These are phyloP conservation scores for Fusarium abutilonis DNA, from an alignment of 2,329 filamentous ascomycete species.

Conservation along the genomic window DNA sequence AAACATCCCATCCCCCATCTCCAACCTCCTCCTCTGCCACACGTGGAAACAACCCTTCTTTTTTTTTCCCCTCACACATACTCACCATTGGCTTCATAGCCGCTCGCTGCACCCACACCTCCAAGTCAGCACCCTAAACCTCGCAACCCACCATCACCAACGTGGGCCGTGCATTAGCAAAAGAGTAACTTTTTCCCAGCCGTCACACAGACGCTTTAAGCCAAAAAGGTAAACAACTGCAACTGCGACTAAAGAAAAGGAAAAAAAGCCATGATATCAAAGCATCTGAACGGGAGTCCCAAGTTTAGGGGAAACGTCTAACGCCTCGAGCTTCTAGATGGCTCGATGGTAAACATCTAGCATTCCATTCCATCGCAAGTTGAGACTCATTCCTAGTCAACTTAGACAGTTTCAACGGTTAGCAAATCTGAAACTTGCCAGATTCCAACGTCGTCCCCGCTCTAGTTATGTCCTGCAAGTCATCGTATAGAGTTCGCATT, in stretches of 20 bases:
- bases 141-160: neutral
- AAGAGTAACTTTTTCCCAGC: neutral
- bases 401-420: neutral
- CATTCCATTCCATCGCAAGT: neutral
- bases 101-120: conserved; percentile 40
- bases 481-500: conserved; percentile 30
- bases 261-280: neutral
- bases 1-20: conserved; percentile 7
- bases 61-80: neutral
- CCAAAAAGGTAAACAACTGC: too few species aligned
- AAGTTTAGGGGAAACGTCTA: neutral
- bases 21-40: conserved; percentile 25
- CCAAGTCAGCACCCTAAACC: conserved; percentile 9
- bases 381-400: neutral
- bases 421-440: conserved; percentile 20
- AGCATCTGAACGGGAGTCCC: neutral
- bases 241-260: neutral
- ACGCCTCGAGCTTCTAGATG: conserved; percentile 3
- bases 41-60: conserved; percentile 30
- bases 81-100: conserved; percentile 40
- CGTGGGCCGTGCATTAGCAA: conserved; percentile 2
- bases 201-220: too few species aligned
- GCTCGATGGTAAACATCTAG: neutral
- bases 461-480: neutral
- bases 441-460: conserved; percentile 22